These are phyloP conservation scores for Wickerhamiella sergipiensis DNA, from an alignment of 805 yeast species.

Conservation along the genomic window DNA sequence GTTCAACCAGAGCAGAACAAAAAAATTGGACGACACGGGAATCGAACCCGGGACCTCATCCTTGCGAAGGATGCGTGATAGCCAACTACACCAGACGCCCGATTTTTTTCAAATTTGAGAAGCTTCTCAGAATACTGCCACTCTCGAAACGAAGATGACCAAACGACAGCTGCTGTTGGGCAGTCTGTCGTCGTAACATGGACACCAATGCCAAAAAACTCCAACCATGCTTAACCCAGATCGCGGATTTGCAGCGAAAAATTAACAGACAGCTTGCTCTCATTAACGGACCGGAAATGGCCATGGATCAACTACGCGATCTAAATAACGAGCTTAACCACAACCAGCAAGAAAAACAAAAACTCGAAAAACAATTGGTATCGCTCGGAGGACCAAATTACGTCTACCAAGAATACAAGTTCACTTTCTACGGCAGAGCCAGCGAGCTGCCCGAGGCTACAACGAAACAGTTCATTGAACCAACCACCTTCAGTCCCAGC, in stretches of 20 bases:
- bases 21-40: constrained; percentile 13
- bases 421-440: neutral
- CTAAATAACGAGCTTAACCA: neutral
- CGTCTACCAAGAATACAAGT: neutral
- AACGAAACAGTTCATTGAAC: neutral
- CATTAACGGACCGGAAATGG: neutral
- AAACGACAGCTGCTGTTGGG: no score
- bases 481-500: neutral
- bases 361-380: neutral
- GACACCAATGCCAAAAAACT: neutral
- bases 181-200: neutral
- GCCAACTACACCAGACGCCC: constrained; percentile 17
- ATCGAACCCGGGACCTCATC: constrained; percentile 16
- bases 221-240: neutral
- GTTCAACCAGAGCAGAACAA: neutral
- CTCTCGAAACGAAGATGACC: no score
- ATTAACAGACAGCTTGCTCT: neutral
- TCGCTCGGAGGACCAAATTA: neutral
- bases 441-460: neutral
- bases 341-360: neutral
- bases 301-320: neutral
- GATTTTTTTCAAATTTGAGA: neutral
- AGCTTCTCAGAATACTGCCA: no score
- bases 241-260: neutral
- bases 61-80: constrained; percentile 16